Base-by-base conservation (phyloP, 116 monocot genomes). In the Zostera marina region DNA sequence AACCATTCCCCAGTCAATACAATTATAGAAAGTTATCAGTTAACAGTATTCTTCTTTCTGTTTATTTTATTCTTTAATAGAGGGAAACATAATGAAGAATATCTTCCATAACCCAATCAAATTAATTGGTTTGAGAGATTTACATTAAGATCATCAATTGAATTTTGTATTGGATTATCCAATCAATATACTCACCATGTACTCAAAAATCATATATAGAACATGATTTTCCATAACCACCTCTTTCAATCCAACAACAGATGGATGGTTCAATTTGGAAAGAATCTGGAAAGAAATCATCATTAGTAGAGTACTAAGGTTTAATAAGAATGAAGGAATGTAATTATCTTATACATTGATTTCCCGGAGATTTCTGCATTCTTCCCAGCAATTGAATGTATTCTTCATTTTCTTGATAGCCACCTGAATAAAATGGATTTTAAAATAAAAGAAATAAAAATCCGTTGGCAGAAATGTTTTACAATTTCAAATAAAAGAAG, bases 381-480 rank as follows among this genome's bases (percentile, higher is more conserved):
- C 79, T 32, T 91, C 85, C 85, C 79, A 91, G 40, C 26, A 70
- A 55, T 68, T 74, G 47, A 81, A 87, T 42, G 87, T 84, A 61
- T 79, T 83, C 61, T 83, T 93, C 81, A 87, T 88, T 66, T 81
- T 88, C 70, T 88, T 93, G 16, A 93, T 58, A 21, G 91, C 91
- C 77, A 91, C 91, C 91, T 91, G 70, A 41, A 63, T 44, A 40
- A 16, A 53, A 40, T 11, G 11, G 17, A 22, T 23, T 17, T 42
- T 44, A 17, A 26, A 40, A 39, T 4, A 63, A 52, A 41, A 2
- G 52, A 32, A 52, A 10, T 11, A 20, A 59, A 59, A 22, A 21
- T 20, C 21, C 11, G 12, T 12, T 4, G 0, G 43, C 19, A 51
- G 8, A 8, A 16, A 51, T 17, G 20, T 7, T 21, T 51, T 9